Conservation (phyloP, 306 rosid genomes). For the Acacia acuminata region DNA sequence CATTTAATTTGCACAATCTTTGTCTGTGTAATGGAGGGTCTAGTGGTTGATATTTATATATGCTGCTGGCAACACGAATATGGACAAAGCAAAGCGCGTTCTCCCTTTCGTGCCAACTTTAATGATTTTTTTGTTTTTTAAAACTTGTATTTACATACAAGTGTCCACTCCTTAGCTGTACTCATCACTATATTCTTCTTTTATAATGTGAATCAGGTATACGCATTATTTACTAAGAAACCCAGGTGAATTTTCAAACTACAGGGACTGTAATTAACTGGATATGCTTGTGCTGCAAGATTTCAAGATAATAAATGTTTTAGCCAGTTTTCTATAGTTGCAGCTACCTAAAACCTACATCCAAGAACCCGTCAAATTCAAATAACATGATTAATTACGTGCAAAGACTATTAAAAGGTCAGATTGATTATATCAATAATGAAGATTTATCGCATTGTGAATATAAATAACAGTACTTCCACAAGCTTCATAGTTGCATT, state of each 20-base stretch:
- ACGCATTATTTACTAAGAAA: not conserved
- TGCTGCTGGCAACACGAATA: slow-evolving; percentile 19
- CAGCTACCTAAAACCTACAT: not conserved
- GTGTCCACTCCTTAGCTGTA: not conserved
- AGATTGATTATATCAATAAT: too few relatives aligned
- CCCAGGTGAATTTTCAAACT: not conserved
- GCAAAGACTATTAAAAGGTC: not conserved
- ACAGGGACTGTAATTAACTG: slow-evolving; percentile 1
- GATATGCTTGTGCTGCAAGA: not conserved
- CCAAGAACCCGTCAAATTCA: not conserved
- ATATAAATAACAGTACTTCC: not conserved
- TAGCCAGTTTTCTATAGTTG: not conserved
- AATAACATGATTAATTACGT: not conserved
- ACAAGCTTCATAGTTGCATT: too few relatives aligned
- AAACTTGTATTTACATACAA: not conserved
- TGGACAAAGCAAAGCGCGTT: slow-evolving; percentile 41
- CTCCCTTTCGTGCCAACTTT: not conserved
- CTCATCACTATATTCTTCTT: not conserved
- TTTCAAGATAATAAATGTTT: not conserved
- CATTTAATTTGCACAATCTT: not conserved
- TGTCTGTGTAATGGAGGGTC: not conserved
- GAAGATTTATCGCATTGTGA: not conserved
- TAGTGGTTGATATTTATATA: slow-evolving; percentile 6
- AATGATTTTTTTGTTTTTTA: slow-evolving; percentile 23
- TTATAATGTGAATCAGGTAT: slow-evolving; percentile 10